Evolutionary conservation across 257 asterid genomes (phyloP).

Genomic region (Solanum lycopersicoides): DNA sequence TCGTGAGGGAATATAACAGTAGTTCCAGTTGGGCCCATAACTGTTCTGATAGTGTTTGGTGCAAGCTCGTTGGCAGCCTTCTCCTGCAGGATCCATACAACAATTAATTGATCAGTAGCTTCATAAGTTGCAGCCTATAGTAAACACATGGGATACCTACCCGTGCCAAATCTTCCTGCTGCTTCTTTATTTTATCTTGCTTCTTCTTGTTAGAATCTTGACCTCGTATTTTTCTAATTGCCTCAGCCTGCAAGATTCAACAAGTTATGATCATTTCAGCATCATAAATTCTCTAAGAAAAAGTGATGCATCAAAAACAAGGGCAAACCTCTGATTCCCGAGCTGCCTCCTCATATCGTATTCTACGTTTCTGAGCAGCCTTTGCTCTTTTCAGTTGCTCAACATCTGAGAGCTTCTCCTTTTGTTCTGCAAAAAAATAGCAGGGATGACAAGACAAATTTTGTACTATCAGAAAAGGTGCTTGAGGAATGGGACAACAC

Average conservation of each 20-base stretch:
- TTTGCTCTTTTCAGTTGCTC: slow-evolving; percentile 32
- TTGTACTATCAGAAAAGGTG: not conserved
- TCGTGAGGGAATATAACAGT: slow-evolving; percentile 65
- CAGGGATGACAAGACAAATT: not conserved
- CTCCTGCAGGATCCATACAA: slow-evolving; percentile 26
- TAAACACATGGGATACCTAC: slow-evolving; percentile 46
- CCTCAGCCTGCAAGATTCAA: slow-evolving; percentile 30
- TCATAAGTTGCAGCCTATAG: not conserved
- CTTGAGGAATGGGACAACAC: not conserved
- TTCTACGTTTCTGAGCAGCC: slow-evolving; percentile 34
- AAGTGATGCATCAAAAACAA: not conserved
- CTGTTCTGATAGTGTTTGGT: slow-evolving; percentile 59
- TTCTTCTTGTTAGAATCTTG: slow-evolving; percentile 92
- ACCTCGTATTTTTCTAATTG: slow-evolving; percentile 85
- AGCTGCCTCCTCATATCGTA: slow-evolving; percentile 33
- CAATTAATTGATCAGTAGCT: not conserved
- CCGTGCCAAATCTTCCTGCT: slow-evolving; percentile 87
- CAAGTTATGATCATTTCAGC: not conserved
- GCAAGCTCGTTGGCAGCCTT: slow-evolving; percentile 64
- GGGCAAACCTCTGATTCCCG: slow-evolving; percentile 28
- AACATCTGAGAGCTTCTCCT: slow-evolving; percentile 30
- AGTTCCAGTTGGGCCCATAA: slow-evolving; percentile 80
- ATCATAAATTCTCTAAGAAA: not conserved
- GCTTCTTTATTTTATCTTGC: slow-evolving; percentile 76
- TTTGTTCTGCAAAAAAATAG: slow-evolving; percentile 18